Conservation (phyloP, 345 rosid genomes). For the Moricandia moricandioides region DNA sequence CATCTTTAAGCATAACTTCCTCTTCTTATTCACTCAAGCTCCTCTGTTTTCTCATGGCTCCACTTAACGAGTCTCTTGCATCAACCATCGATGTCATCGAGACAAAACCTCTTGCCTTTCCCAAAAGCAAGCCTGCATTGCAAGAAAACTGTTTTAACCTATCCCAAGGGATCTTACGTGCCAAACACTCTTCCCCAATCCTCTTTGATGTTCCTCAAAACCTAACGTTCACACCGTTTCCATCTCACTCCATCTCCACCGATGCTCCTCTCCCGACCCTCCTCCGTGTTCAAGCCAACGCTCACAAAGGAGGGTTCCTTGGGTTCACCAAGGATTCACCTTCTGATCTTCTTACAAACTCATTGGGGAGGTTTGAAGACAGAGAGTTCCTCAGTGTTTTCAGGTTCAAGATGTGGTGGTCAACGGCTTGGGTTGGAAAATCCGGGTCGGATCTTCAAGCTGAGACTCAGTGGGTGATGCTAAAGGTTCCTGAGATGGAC, state of each 20-base stretch:
- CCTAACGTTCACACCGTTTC: constrained; percentile 51
- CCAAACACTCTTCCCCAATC: constrained; percentile 46
- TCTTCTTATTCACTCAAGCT: background rate
- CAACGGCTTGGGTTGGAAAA: constrained; percentile 74
- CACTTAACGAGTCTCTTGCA: constrained; percentile 46
- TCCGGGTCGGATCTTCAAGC: constrained; percentile 77
- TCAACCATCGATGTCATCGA: constrained; percentile 14
- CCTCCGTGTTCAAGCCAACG: constrained; percentile 47
- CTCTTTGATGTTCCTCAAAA: constrained; percentile 70
- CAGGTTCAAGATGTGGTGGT: constrained; percentile 92
- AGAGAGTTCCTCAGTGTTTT: constrained; percentile 64
- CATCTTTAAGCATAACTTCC: background rate
- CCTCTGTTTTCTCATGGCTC: constrained; percentile 49
- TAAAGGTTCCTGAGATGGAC: constrained; percentile 57
- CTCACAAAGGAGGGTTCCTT: constrained; percentile 63
- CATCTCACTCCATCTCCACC: constrained; percentile 37
- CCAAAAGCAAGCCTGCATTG: constrained; percentile 3
- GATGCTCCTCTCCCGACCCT: constrained; percentile 57
- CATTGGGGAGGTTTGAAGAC: constrained; percentile 58
- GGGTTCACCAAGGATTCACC: constrained; percentile 53
- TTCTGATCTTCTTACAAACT: constrained; percentile 47
- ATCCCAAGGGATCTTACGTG: constrained; percentile 45
- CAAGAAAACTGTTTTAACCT: constrained; percentile 39
- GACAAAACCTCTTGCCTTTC: constrained; percentile 13
- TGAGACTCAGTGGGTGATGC: constrained; percentile 78